Base-by-base conservation (phyloP, 352 stramenopile genomes). In the Phytophthora pseudosyringae region DNA sequence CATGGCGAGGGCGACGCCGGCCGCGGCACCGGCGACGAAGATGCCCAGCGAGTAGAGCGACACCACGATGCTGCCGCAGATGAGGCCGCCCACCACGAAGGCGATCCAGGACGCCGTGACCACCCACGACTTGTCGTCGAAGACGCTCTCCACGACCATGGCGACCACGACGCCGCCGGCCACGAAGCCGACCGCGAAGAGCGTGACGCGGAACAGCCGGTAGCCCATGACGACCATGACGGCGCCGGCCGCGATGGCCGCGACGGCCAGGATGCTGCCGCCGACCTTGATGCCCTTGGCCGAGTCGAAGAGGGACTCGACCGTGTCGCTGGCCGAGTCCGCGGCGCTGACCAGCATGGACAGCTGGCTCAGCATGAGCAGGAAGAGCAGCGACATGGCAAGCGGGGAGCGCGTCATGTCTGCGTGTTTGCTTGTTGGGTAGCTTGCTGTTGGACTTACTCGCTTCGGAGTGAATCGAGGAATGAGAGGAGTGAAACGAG, bases 171-270 rank as follows among this genome's bases (percentile, higher is more conserved):
- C 75, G 12, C 80, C 76, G 31, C 79, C 83, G 25, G 75, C 62
- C n/a, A 78, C 61, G 57, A 90, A 90, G 15, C 79, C 81, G 15
- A 74, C 64, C 15, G 78, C 55, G 41, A 91, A 90, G 31, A 91
- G 73, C 16, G 82, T 67, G 21, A 45, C 55, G 5, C 82, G 78
- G 59, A 93, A 86, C 47, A 90, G 59, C 12, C 79, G 78, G 67
- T 93, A 93, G 48, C 86, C 86, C 32, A 76, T 67, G n/a, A 57
- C 45, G 3, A 74, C 44, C 71, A 76, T 67, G 10, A 73, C 57
- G 16, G 57, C 67, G 3, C 67, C 71, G 13, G 67, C 57, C 13
- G 58, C 71, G 25, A 83, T 83, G 8, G 68, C 69, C 2, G 70
- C 49, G 29, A 83, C 57, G 31, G 75, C 60, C 3, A 81, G 50